Evolutionary conservation across 345 rosid species (phyloP).

Genomic region (Gossypium raimondii): DNA sequence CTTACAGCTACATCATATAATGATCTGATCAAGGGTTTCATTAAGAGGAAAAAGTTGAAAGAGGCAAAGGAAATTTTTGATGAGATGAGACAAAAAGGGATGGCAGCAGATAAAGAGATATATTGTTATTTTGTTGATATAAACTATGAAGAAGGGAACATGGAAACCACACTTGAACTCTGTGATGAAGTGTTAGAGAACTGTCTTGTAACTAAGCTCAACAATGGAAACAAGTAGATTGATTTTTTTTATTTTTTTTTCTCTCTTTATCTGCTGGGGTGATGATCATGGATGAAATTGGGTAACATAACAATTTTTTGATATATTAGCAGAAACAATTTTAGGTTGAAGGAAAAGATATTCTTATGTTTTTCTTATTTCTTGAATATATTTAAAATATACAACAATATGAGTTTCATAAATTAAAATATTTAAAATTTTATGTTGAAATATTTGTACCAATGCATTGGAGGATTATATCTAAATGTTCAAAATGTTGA

Average conservation of each 20-base stretch:
- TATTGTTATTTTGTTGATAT: slow-evolving; percentile 51
- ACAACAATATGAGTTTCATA: too few species aligned
- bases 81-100: slow-evolving; percentile 64
- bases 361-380: too few species aligned
- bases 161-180: slow-evolving; percentile 56
- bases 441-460: too few species aligned
- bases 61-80: slow-evolving; percentile 74
- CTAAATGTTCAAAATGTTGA: too few species aligned
- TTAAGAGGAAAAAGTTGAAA: slow-evolving; percentile 60
- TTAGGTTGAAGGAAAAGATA: too few species aligned
- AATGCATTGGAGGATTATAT: too few species aligned
- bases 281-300: neutral
- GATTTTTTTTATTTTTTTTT: slow-evolving; percentile 1
- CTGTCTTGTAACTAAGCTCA: slow-evolving; percentile 39
- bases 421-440: too few species aligned
- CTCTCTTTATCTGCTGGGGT: neutral
- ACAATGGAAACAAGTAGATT: slow-evolving; percentile 28
- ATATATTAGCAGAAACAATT: too few species aligned
- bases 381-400: too few species aligned
- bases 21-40: slow-evolving; percentile 67
- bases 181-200: slow-evolving; percentile 79
- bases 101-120: slow-evolving; percentile 57
- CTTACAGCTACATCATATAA: slow-evolving; percentile 54
- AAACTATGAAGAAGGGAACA: slow-evolving; percentile 57
- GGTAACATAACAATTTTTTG: neutral